Base-by-base conservation (phyloP, 2,329 filamentous ascomycete species). In the Blastomyces parvus region DNA sequence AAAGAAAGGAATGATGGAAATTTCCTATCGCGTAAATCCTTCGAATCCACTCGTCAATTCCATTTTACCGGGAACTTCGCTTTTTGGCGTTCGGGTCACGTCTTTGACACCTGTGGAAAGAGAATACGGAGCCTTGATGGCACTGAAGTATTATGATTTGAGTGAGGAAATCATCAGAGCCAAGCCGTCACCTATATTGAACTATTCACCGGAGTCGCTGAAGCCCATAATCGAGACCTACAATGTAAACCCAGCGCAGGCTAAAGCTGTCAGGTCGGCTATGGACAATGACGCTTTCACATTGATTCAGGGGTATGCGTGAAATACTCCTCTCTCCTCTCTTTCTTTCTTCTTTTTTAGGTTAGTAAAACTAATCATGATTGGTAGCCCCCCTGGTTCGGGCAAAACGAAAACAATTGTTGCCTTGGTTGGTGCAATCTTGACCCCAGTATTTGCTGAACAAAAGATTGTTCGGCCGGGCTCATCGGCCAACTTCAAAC, bases 321-420 rank as follows among this genome's bases (percentile, higher is more conserved):
- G 36, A 36, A 63, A 59, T 67, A 71, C 30, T 7, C 30, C 8
- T 38, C 8, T 38, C 8, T 38, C 13, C 8, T 38, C 8, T 36
- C 8, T 36, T 36, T 36, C 30, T 62, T 50, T 33, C 52, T 17
- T 44, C n/a, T 17, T 17, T 6, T 44, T 52, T 55, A 14, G 62
- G 59, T 60, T 46, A n/a, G 59, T 25, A 57, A 53, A 56, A 64
- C 63, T 66, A 65, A 58, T 64, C 73, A 78, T 73, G 76, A 74
- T 67, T 69, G 58, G 6, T 62, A 88, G 90, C 62, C 94, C 94
- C 60, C 94, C 94, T 0, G 94, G 94, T 74, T 97, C 94, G 3
- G 94, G 93, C 72, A 99, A 99, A 79, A 99, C 94, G 0, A 99
- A 99, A 75, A 99, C 94, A 0, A 99, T 99, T 65, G 85, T 96